Conservation (phyloP, 441 rosid species). For the Pelargonium myrrhifolium region DNA sequence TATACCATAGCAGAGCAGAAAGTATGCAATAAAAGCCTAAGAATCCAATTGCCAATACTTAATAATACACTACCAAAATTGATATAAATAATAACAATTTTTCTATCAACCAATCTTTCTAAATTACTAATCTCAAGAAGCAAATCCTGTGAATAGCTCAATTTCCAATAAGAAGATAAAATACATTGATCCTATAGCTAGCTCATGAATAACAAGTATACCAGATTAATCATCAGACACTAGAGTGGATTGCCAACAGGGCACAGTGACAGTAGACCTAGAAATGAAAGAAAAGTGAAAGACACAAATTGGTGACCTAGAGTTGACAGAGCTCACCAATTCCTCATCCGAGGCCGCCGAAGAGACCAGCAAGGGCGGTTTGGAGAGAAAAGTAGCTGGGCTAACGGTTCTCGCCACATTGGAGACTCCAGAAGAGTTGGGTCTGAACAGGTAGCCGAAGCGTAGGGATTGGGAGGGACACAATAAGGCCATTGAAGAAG, state of each 20-base stretch:
- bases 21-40: neutral
- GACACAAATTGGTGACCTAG: neutral
- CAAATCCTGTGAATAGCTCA: too few relatives aligned
- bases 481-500: constrained; percentile 24
- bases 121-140: too few relatives aligned
- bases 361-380: constrained; percentile 24
- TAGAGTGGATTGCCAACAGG: too few relatives aligned
- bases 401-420: constrained; percentile 11
- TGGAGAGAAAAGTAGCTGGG: constrained; percentile 17
- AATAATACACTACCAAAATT: neutral
- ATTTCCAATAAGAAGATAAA: too few relatives aligned
- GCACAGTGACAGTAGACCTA: too few relatives aligned
- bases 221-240: too few relatives aligned
- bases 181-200: too few relatives aligned
- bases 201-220: too few relatives aligned
- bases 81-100: too few relatives aligned
- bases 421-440: constrained; percentile 21
- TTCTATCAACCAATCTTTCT: too few relatives aligned
- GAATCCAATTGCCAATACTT: neutral
- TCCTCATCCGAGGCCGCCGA: constrained; percentile 68
- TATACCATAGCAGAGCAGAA: neutral
- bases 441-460: constrained; percentile 19
- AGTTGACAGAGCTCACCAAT: constrained; percentile 34
- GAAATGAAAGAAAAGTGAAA: too few relatives aligned
- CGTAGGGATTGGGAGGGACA: constrained; percentile 25